Base-by-base conservation (phyloP, 1,284 basidiomycete species). In the Mycosarcoma mackinlayi region DNA sequence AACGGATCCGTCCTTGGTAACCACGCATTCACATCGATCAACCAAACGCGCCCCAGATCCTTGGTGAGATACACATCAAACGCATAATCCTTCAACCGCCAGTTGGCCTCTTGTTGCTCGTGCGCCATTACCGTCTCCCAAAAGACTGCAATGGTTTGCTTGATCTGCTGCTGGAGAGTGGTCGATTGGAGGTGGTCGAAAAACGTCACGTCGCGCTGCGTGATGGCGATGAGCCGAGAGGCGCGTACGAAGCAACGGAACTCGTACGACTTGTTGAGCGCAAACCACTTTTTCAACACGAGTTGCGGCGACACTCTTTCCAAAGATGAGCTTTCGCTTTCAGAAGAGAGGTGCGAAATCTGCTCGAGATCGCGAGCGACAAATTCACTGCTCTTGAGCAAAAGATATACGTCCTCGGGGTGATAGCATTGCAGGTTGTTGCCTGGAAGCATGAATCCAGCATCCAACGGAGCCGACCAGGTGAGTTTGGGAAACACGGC, bases 331-430 rank as follows among this genome's bases (percentile, higher is more conserved):
- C n/a, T n/a, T n/a, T n/a, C n/a, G n/a, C n/a, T n/a, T n/a, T 31
- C 9, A 18, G 24, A 10, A 25, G 40, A 16, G 19, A 37, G 25
- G 37, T 82, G 81, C 18, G 75, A 70, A 4, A 83, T 85, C 6
- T 85, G 78, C 66, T 86, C 87, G 4, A 95, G 82, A 79, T 94
- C 94, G 71, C 95, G 91, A 7, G 88, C 86, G 41, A 93, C 86
- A 74, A 96, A 96, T 81, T 97, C 92, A 44, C 92, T 93, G 3
- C 92, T 92, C 83, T 98, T 98, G 69, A 98, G 87, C 0, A 96
- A 85, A 41, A 97, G 86, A 83, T 97, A 98, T 24, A 98, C 89
- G 74, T 98, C 95, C 4, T 90, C 88, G 0, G 94, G 93, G 1
- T 89, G 88, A 7, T 88, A 89, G 83, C 94, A 97, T 84, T 91